Base-by-base conservation (phyloP, 371 early-diverging fungal species). In the Mortierella sp. region DNA sequence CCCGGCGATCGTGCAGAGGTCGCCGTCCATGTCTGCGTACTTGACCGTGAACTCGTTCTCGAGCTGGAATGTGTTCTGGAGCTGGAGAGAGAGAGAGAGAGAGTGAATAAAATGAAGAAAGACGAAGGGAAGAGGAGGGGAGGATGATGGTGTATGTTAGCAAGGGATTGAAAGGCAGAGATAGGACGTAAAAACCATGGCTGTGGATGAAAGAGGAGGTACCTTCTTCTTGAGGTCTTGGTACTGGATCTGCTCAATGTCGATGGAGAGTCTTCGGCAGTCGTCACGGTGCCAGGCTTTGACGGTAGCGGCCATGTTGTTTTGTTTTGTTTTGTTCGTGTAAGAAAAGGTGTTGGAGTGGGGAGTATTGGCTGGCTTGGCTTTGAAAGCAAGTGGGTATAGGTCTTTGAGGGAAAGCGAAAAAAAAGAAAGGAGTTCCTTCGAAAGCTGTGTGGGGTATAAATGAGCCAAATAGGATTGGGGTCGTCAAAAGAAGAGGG, bases 31-130 rank as follows among this genome's bases (percentile, higher is more conserved):
- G 53, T 83, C 83, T 4, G 83, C 40, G 61, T 83, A 83, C 70
- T 83, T 83, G 83, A 83, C 79, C 37, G 79, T 78, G 63, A 83
- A 78, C 4, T 78, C 83, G 55, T 74, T 75, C 24, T 83, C 79
- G 70, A 83, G 79, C 26, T 83, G 78, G 68, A 83, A 83, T 6
- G 83, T 83, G 55, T 43, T 74, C 29, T 78, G 75, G 41, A 83
- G 76, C 79, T 81, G 14, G 45, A 22, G 43, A 24, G 34, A 41
- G 24, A 26, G 37, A 24, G 16, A 53, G 29, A 41, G 22, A 22
- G 10, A 19, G 10, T 16, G 24, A 31, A 6, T 40, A 16, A 29
- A 16, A 61, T 6, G 37, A 24, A 3, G 50, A 66, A 22, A n/a
- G 34, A 39, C 4, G n/a, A 14, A 48, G 31, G 6, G n/a, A 16